A percentile compares a stretch with the other conserved stretches of the same genome.
Evolutionary conservation across 2,329 filamentous ascomycete species (phyloP).

Genomic region (Emydomyces testavorans): DNA sequence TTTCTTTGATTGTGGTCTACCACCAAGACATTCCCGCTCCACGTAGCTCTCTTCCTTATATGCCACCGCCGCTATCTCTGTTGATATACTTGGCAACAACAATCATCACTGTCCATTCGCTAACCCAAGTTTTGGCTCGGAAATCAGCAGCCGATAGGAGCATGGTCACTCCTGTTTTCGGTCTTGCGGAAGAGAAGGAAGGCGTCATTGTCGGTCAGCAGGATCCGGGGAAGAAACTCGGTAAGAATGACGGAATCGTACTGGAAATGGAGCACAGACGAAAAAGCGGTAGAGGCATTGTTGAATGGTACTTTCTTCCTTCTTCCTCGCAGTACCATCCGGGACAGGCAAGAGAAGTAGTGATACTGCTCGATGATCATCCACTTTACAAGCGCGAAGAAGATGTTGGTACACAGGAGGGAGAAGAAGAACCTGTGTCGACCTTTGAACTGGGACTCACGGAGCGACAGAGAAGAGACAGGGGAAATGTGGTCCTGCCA

Average conservation of each 20-base stretch:
- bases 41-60: constrained; percentile 29
- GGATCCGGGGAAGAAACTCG: constrained; percentile 23
- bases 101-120: constrained; percentile 59
- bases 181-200: constrained; percentile 63
- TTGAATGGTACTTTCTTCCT: constrained; percentile 55
- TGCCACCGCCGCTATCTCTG: constrained; percentile 58
- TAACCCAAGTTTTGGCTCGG: constrained; percentile 61
- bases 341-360: constrained; percentile 41
- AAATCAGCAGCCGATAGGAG: constrained; percentile 68
- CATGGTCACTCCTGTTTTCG: constrained; percentile 63
- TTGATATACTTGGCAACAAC: constrained; percentile 82
- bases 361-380: constrained; percentile 64
- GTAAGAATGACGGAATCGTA: constrained; percentile 52
- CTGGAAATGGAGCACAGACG: constrained; percentile 77
- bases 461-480: constrained; percentile 74
- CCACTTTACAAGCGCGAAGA: constrained; percentile 50
- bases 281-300: constrained; percentile 65
- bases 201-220: constrained; percentile 61
- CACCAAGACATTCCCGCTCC: constrained; percentile 64
- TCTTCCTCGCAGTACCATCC: constrained; percentile 34
- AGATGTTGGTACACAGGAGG: constrained; percentile 36
- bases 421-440: constrained; percentile 50
- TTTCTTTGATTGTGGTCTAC: constrained; percentile 67
- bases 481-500: constrained; percentile 81
- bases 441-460: constrained; percentile 83